Evolutionary conservation across 305 asterid genomes (phyloP), one percentile per base, ranked within the genome.

Genomic region (Fraxinus xanthoxyloides): DNA sequence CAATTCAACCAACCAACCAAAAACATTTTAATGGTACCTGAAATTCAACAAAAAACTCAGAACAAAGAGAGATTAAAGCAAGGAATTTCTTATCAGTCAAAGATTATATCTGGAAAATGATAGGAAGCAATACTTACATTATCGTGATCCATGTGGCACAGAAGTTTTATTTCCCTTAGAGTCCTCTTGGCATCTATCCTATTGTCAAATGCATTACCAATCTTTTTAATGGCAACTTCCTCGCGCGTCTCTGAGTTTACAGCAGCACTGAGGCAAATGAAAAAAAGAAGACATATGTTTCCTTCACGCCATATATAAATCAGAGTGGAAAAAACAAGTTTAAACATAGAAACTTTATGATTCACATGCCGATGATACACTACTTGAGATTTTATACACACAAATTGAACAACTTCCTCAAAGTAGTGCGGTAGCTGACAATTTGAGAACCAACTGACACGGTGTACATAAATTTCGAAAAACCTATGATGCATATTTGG

Each of bases 141-240:
- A 84, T 92, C 97, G 79, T 95, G 98, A 82, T 91, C 86, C 95
- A 95, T 93, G 89, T 95, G 98, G 65, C 97, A 83, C 83, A 93
- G 94, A 86, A 95, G 98, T 88, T 95, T 93, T 65, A 95, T 95
- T 85, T 95, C 98, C 70, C 98, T 90, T 12, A 95, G 84, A 13
- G 98, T 95, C 86, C 98, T 88, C 90, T 92, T 95, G 31, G 98
- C 98, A 86, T 95, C 98, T 23, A 95, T 93, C 79, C 91, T 89
- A 86, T 95, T 93, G 88, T 95, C 98, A 85, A 95, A 95, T 63
- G 98, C 98, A 81, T 95, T 95, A 35, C 98, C 98, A 81, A 95
- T 95, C 95, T 95, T 95, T 89, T 95, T 95, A 79, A 95, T 95
- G 70, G 98, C 98, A 56, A 95, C 95, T 89, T 95, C 98, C 84